phyloP scores from a whole-genome alignment of 1,284 basidiomycete species.

The Trametes hirsuta region DNA sequence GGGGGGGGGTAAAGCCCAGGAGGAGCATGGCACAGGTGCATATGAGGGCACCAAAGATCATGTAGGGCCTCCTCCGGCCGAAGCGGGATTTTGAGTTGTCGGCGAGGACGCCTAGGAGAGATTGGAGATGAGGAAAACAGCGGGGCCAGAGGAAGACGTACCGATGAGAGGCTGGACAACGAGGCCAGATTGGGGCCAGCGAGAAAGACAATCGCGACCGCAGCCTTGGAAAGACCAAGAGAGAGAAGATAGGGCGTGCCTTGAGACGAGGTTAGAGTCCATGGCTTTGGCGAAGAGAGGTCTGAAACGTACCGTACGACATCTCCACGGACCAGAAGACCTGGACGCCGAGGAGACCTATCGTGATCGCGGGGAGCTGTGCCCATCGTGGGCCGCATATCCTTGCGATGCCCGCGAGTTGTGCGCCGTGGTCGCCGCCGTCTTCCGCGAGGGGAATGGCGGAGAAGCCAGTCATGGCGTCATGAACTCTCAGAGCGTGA shows the following conservation, averaged over 20 bases:
- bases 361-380: conserved; percentile 71
- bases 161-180: conserved; percentile 92
- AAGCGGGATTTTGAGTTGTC: conserved; percentile 88
- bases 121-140: neutral
- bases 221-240: conserved; percentile 87
- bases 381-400: conserved; percentile 65
- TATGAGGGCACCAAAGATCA: conserved; percentile 72
- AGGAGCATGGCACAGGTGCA: conserved; percentile 79
- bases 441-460: conserved; percentile 44
- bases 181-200: conserved; percentile 93
- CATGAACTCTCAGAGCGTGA: neutral
- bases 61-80: conserved; percentile 86
- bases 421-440: conserved; percentile 36
- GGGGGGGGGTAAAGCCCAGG: conserved; percentile 78
- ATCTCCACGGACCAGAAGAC: conserved; percentile 92
- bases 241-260: conserved; percentile 94
- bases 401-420: conserved; percentile 56
- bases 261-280: neutral
- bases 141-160: conserved; percentile 16
- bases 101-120: conserved; percentile 67
- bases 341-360: conserved; percentile 82
- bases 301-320: conserved; percentile 70
- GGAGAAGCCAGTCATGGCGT: conserved; percentile 51
- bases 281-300: neutral
- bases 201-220: conserved; percentile 92